A percentile compares a stretch with the other conserved stretches of the same genome.
phyloP scores from a whole-genome alignment of 192 early-diverging fungal species.

The Fimicolochytrium jonesii region DNA sequence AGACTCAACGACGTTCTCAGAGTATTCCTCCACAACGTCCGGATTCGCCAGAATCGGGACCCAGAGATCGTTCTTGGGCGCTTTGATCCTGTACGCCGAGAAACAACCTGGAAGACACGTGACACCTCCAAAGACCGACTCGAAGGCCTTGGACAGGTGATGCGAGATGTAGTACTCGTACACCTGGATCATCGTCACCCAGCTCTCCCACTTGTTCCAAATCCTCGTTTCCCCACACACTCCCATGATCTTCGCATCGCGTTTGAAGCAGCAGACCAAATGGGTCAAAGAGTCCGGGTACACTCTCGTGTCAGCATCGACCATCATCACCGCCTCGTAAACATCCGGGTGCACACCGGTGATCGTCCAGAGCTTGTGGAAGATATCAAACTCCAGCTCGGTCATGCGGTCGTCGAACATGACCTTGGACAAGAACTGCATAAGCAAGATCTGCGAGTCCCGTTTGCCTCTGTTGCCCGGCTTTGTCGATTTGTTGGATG shows the following conservation, averaged over 20 bases:
- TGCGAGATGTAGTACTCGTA: slow-evolving; percentile 89
- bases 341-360: slow-evolving; percentile 77
- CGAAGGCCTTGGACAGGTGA: slow-evolving; percentile 91
- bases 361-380: slow-evolving; percentile 78
- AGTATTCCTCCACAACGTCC: slow-evolving; percentile 68
- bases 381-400: slow-evolving; percentile 84
- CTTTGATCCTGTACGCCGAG: slow-evolving; percentile 95
- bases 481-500: slow-evolving; percentile 24
- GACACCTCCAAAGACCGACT: slow-evolving; percentile 94
- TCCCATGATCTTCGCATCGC: slow-evolving; percentile 84
- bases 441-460: slow-evolving; percentile 93
- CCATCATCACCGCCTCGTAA: slow-evolving; percentile 57
- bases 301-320: slow-evolving; percentile 85
- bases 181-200: slow-evolving; percentile 95
- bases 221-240: slow-evolving; percentile 94
- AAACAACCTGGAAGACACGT: slow-evolving; percentile 96
- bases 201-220: slow-evolving; percentile 80
- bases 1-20: slow-evolving; percentile 53
- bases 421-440: slow-evolving; percentile 88
- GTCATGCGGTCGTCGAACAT: slow-evolving; percentile 89
- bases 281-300: slow-evolving; percentile 46
- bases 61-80: slow-evolving; percentile 31
- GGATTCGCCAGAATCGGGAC: slow-evolving; percentile 86
- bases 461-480: slow-evolving; percentile 82
- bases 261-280: slow-evolving; percentile 57